These are phyloP conservation scores for Omphalotus guepiniiformis DNA, from an alignment of 768 basidiomycete species.

Conservation along the genomic window DNA sequence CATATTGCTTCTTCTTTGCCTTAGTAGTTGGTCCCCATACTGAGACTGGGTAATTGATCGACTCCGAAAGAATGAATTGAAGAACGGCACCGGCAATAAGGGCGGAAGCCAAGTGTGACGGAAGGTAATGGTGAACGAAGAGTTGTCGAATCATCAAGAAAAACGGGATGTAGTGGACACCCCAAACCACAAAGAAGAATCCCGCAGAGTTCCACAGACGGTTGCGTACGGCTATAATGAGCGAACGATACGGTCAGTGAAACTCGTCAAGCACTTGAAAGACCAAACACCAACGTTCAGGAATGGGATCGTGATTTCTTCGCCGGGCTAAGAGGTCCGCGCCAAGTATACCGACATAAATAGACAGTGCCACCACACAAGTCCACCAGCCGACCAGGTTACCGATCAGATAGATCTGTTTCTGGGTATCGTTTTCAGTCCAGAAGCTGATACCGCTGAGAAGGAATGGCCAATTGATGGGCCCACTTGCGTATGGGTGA, in stretches of 20 bases:
- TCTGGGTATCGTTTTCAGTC: slow-evolving; percentile 80
- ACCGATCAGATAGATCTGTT: slow-evolving; percentile 96
- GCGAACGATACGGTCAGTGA: slow-evolving; percentile 11
- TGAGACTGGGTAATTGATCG: slow-evolving; percentile 89
- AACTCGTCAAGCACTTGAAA: too few relatives aligned
- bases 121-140: slow-evolving; percentile 97
- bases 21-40: slow-evolving; percentile 64
- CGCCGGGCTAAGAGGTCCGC: slow-evolving; percentile 89
- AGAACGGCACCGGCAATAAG: slow-evolving; percentile 90
- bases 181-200: slow-evolving; percentile 95
- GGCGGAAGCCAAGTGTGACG: slow-evolving; percentile 90
- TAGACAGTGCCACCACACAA: slow-evolving; percentile 78
- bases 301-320: slow-evolving; percentile 79
- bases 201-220: slow-evolving; percentile 94
- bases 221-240: slow-evolving; percentile 90
- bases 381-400: slow-evolving; percentile 96
- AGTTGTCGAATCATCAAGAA: slow-evolving; percentile 97
- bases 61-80: slow-evolving; percentile 86
- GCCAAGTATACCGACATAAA: slow-evolving; percentile 85
- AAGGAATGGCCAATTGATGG: slow-evolving; percentile 98
- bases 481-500: slow-evolving; percentile 94
- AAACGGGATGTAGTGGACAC: slow-evolving; percentile 94
- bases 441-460: slow-evolving; percentile 97
- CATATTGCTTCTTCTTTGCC: slow-evolving; percentile 49
- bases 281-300: slow-evolving; percentile 64